Evolutionary conservation across 2,329 filamentous ascomycete species (phyloP), one percentile per base, ranked within the genome.

Genomic region (Beauveria pseudobassiana): DNA sequence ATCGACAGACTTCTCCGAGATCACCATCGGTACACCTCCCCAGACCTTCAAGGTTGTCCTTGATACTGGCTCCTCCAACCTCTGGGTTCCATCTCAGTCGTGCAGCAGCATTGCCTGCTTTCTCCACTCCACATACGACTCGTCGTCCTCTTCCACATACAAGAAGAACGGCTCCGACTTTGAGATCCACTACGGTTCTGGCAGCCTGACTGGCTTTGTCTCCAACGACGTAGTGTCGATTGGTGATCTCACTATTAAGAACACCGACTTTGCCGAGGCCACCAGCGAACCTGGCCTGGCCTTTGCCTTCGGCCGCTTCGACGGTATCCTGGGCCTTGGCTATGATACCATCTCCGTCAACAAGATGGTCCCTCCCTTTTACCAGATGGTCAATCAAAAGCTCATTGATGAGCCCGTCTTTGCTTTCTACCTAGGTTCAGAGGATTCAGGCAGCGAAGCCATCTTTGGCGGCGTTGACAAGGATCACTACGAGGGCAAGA

Each of bases 331-430:
- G 65, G 95, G 95, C 72, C 85, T 99, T 64, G 95, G 91, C 65
- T 99, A 90, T 71, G 91, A 98, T 77, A 91, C 88, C 72, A 96
- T 99, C 76, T 93, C 93, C n/a, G 95, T 99, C 71, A 97, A 99
- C 82, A 81, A 85, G 72, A 96, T 99, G 63, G 86, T 92, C 53
- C 95, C 95, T 64, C 95, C 95, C 58, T 97, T 99, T 79, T 98
- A 98, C 84, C 90, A 90, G 77, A 90, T 98, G 89, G 73, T 98
- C 66, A 84, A 96, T 70, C 91, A 98, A 80, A 87, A 86, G 69
- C 83, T 96, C 57, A 78, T 99, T 63, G 95, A 99, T 71, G 89
- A 96, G 77, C 87, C 91, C 51, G 89, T 97, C 65, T 99, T 99
- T 73, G 88, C 93, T 68, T 99, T 99, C 82, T 99, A 98, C 81